Conservation (phyloP, 1,284 basidiomycete genomes). For the Leccinum fallax region DNA sequence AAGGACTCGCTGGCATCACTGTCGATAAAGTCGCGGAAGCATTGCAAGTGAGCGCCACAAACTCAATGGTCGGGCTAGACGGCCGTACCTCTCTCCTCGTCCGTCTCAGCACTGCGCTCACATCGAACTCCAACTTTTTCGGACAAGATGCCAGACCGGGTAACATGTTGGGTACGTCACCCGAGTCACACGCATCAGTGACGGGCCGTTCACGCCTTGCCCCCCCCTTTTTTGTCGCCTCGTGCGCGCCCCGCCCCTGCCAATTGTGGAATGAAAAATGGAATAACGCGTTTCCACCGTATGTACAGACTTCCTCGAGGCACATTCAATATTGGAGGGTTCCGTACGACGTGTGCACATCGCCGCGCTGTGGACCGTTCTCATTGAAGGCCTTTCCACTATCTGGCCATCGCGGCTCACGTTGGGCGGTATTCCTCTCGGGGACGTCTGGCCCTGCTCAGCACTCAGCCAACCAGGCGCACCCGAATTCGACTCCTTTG, state of each 20-base stretch:
- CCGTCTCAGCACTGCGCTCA: slow-evolving; percentile 73
- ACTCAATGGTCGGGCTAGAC: slow-evolving; percentile 90
- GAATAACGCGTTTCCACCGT: slow-evolving; percentile 1
- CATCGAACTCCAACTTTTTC: slow-evolving; percentile 65
- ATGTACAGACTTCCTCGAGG: slow-evolving; percentile 68
- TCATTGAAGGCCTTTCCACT: slow-evolving; percentile 81
- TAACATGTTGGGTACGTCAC: slow-evolving; percentile 67
- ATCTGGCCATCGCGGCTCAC: slow-evolving; percentile 88
- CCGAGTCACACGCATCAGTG: slow-evolving; percentile 15
- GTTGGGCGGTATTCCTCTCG: slow-evolving; percentile 69
- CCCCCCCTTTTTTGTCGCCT: background rate
- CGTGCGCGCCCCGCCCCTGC: slow-evolving; percentile 1
- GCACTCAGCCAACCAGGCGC: slow-evolving; percentile 44
- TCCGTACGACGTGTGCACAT: slow-evolving; percentile 55
- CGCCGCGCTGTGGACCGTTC: slow-evolving; percentile 75
- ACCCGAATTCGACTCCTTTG: slow-evolving; percentile 54
- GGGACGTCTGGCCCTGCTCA: slow-evolving; percentile 89
- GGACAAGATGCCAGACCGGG: slow-evolving; percentile 76
- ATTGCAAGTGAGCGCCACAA: slow-evolving; percentile 80
- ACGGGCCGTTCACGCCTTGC: background rate
- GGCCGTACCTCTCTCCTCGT: slow-evolving; percentile 80
- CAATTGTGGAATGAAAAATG: background rate
- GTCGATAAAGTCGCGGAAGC: slow-evolving; percentile 62
- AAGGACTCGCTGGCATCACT: slow-evolving; percentile 70
- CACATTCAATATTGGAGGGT: slow-evolving; percentile 48